Conservation (phyloP, 2,329 filamentous ascomycete genomes). For the Aspergillus fijiensis region DNA sequence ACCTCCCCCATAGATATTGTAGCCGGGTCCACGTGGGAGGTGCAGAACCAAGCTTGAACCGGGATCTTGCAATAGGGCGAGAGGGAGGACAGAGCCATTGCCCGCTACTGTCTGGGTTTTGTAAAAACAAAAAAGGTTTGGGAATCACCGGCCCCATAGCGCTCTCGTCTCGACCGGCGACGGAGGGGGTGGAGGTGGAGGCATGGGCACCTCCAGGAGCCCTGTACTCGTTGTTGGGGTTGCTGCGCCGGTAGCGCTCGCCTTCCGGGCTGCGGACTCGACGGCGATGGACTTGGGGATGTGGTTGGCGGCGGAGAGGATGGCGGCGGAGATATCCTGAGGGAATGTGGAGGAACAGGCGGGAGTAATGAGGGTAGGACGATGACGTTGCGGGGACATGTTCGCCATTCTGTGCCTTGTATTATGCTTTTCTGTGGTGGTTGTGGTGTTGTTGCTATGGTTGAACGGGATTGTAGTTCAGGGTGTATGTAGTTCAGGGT, state of each 20-base stretch:
- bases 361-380: slow-evolving; percentile 22
- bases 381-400: slow-evolving; percentile 17
- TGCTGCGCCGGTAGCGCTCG: not conserved
- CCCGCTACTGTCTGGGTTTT: no score
- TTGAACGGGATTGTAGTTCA: no score
- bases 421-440: not conserved
- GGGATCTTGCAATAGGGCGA: no score
- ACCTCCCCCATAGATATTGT: no score
- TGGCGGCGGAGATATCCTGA: slow-evolving; percentile 41
- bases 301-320: slow-evolving; percentile 37
- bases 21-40: no score
- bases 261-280: slow-evolving; percentile 17
- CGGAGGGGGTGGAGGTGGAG: slow-evolving; percentile 33
- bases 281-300: slow-evolving; percentile 32
- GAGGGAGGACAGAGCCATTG: no score
- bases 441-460: not conserved
- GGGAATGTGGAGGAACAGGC: slow-evolving; percentile 30
- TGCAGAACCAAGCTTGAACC: no score
- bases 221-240: not conserved
- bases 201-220: slow-evolving; percentile 7
- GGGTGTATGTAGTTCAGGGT: not conserved
- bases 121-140: no score
- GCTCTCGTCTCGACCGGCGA: slow-evolving; percentile 28
- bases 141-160: slow-evolving; percentile 2
- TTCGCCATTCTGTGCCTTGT: slow-evolving; percentile 20